A percentile compares a stretch with the other conserved stretches of the same genome.
These are phyloP conservation scores for Fusarium sp. DNA, from an alignment of 2,329 filamentous ascomycete species.

Conservation along the genomic window DNA sequence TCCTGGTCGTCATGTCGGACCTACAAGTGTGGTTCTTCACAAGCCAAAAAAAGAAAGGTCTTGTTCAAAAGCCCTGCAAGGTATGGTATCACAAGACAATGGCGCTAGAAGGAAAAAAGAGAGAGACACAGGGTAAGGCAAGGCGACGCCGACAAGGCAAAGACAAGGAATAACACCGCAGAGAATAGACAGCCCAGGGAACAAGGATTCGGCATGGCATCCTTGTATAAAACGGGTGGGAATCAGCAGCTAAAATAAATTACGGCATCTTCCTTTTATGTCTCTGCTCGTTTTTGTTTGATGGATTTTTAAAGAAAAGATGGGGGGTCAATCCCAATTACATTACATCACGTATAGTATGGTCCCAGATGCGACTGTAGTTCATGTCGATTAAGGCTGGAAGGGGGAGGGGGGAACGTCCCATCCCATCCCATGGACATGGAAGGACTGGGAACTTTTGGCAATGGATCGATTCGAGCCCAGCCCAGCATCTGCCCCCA, in stretches of 20 bases:
- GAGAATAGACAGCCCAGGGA: not conserved
- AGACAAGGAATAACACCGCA: not conserved
- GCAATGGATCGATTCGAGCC: not conserved
- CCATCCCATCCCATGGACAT: not conserved
- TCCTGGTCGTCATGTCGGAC: not conserved
- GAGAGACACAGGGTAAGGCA: not conserved
- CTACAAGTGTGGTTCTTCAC: not conserved
- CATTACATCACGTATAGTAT: not conserved
- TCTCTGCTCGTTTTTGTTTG: slow-evolving; percentile 21
- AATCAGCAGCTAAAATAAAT: slow-evolving; percentile 20
- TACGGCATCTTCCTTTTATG: slow-evolving; percentile 30
- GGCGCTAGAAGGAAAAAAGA: not conserved
- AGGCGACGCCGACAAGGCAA: slow-evolving; percentile 27
- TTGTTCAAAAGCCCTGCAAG: not conserved
- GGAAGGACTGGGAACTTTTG: not conserved
- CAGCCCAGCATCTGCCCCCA: not conserved
- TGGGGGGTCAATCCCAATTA: not conserved
- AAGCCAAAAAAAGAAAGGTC: not conserved
- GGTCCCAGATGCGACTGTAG: not conserved
- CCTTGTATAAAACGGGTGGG: slow-evolving; percentile 9
- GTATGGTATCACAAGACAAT: not conserved
- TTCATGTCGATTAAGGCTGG: not conserved
- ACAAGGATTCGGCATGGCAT: slow-evolving; percentile 17
- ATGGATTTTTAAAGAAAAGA: not conserved
- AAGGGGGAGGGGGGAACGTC: not conserved